These are phyloP conservation scores for Samsoniella hepiali DNA, from an alignment of 2,329 filamentous ascomycete genomes.

Conservation along the genomic window DNA sequence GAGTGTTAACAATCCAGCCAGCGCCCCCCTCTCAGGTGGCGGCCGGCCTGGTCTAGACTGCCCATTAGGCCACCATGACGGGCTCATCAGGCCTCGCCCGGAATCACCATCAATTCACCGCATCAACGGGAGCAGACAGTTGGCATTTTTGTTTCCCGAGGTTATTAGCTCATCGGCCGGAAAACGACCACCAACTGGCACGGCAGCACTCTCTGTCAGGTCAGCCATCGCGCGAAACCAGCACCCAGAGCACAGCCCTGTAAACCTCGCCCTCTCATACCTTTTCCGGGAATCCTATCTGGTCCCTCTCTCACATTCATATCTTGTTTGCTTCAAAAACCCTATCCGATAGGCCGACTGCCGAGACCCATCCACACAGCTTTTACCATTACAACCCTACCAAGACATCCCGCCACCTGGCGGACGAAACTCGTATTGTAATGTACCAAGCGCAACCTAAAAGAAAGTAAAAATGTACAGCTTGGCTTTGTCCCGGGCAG, in stretches of 20 bases:
- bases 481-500: not conserved
- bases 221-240: not conserved
- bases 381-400: not conserved
- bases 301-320: not conserved
- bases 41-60: not conserved
- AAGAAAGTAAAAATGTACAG: not conserved
- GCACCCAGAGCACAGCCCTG: not conserved
- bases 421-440: not conserved
- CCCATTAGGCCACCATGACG: conserved; percentile 9
- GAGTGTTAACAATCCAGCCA: not conserved
- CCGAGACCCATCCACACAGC: not conserved
- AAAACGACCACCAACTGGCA: not conserved
- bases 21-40: not conserved
- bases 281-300: too few relatives aligned
- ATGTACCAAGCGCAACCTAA: not conserved
- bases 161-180: not conserved
- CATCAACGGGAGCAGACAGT: not conserved
- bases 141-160: not conserved
- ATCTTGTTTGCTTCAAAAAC: not conserved
- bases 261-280: not conserved
- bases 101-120: not conserved
- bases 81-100: conserved; percentile 1
- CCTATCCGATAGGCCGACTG: not conserved
- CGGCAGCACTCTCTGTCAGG: not conserved
- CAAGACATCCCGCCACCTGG: not conserved